Conservation (phyloP, 2,329 filamentous ascomycete genomes). For the Fusarium solani-melongenae region DNA sequence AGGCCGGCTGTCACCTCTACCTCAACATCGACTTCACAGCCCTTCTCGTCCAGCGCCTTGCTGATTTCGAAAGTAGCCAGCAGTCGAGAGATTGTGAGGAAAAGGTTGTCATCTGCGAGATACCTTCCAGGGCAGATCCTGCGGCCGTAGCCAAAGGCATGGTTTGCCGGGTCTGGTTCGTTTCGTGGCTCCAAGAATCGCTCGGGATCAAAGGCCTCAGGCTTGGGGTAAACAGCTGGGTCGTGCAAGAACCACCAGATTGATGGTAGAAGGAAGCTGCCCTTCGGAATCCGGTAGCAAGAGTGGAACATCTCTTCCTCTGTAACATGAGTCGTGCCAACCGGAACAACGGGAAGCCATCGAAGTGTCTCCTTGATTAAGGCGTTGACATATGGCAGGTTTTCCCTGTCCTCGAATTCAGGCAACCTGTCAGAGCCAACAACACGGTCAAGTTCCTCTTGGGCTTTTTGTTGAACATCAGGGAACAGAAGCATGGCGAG, state of each 20-base stretch:
- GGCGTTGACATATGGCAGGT: constrained; percentile 46
- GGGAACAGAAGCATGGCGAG: constrained; percentile 42
- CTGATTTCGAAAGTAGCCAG: constrained; percentile 59
- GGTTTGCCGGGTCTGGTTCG: constrained; percentile 45
- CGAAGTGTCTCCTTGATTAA: constrained; percentile 46
- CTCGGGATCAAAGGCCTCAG: constrained; percentile 47
- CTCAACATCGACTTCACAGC: constrained; percentile 30
- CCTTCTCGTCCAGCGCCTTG: constrained; percentile 34
- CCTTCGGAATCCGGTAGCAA: constrained; percentile 45
- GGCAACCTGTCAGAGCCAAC: constrained; percentile 47
- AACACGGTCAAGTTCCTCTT: constrained; percentile 43
- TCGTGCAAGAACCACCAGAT: constrained; percentile 62
- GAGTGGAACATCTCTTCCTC: constrained; percentile 43
- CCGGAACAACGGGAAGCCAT: constrained; percentile 48
- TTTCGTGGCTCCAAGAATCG: constrained; percentile 46
- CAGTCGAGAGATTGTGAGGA: constrained; percentile 51
- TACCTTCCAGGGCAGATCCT: constrained; percentile 50
- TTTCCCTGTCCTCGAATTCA: constrained; percentile 39
- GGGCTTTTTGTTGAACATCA: constrained; percentile 38
- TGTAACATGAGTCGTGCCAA: constrained; percentile 53
- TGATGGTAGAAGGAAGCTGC: constrained; percentile 35
- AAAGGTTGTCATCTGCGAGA: constrained; percentile 47
- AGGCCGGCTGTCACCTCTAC: constrained; percentile 29
- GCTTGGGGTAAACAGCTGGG: constrained; percentile 69
- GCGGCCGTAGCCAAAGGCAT: constrained; percentile 50